Evolutionary conservation across 2,329 filamentous ascomycete genomes (phyloP).

Genomic region (Hypoxylon sp.): DNA sequence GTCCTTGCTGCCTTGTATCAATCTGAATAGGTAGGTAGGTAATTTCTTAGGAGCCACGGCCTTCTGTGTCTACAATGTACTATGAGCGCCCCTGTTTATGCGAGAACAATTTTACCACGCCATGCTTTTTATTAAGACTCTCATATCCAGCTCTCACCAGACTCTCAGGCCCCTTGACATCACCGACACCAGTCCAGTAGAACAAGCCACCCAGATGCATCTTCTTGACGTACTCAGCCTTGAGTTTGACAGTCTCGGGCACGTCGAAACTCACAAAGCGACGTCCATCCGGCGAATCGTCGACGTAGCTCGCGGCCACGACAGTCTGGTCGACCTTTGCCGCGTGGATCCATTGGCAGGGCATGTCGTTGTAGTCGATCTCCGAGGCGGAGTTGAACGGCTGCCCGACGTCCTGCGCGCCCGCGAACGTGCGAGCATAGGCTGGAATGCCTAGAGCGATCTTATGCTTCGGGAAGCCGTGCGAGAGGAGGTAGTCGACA

Average conservation of each 20-base stretch:
- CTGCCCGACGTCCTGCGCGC: slow-evolving; percentile 66
- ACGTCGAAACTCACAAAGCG: slow-evolving; percentile 75
- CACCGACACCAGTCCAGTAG: slow-evolving; percentile 76
- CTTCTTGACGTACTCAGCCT: slow-evolving; percentile 69
- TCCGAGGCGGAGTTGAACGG: slow-evolving; percentile 62
- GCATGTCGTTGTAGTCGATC: slow-evolving; percentile 73
- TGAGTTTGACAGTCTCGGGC: slow-evolving; percentile 69
- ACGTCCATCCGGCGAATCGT: slow-evolving; percentile 49
- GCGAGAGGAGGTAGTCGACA: slow-evolving; percentile 64
- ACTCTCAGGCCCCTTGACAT: slow-evolving; percentile 66
- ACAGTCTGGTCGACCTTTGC: slow-evolving; percentile 62
- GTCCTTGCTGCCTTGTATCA: not conserved
- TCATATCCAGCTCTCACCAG: slow-evolving; percentile 71
- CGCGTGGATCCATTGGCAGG: slow-evolving; percentile 60
- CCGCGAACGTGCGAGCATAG: slow-evolving; percentile 72
- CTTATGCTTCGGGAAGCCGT: slow-evolving; percentile 68
- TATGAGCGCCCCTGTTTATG: not conserved
- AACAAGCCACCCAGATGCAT: slow-evolving; percentile 72
- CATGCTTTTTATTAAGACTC: slow-evolving; percentile 56
- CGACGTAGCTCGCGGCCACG: slow-evolving; percentile 70
- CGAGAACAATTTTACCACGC: not conserved
- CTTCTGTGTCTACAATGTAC: not conserved
- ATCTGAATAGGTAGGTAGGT: not conserved
- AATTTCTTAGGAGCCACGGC: not conserved
- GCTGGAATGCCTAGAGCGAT: slow-evolving; percentile 72